Evolutionary conservation across 2,329 filamentous ascomycete species (phyloP), one percentile per base, ranked within the genome.

Genomic region (Pseudogymnoascus sp.): DNA sequence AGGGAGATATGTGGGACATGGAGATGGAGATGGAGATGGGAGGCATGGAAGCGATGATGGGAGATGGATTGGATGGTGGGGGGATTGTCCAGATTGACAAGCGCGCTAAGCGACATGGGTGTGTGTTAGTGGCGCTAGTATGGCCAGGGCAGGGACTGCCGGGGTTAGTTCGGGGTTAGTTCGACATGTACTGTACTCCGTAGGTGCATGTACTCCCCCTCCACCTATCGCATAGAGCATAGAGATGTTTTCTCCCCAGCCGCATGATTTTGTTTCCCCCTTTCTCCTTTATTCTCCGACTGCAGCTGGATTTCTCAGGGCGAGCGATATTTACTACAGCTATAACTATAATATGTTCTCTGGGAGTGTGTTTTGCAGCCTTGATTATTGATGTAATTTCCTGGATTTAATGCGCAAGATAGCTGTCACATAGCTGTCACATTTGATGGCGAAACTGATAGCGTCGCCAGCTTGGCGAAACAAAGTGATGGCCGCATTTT

Each of bases 101-200:
- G 45, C 45, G 45, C 45, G 45, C 45, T 51, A 51, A 51, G 45
- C 45, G 45, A 51, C 45, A 51, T 51, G 45, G 45, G 45, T 12
- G 21, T 47, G 2, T 40, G 14, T 26, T 47, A 26, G 42, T 47
- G 42, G 2, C 29, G 29, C 7, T 8, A 10, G 29, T 31, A 31
- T 31, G 1, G 6, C 3, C 2, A 40, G 16, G 39, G 39, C 5
- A 18, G 40, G 16, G 18, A 23, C 40, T 45, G 18, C 40, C 40
- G 40, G 40, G 40, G 40, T 45, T 21, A 21, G 21, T 21, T 21
- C 21, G 21, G 21, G 21, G 21, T 21, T 21, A 21, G 21, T 21
- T 21, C 21, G 21, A 21, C 18, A 21, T 23, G 29, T 31, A 31
- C 7, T 10, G 21, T 21, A 21, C 21, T 7, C 29, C 29, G 8